Conservation (phyloP, 768 basidiomycete species). For the Pulveroboletus sp. region DNA sequence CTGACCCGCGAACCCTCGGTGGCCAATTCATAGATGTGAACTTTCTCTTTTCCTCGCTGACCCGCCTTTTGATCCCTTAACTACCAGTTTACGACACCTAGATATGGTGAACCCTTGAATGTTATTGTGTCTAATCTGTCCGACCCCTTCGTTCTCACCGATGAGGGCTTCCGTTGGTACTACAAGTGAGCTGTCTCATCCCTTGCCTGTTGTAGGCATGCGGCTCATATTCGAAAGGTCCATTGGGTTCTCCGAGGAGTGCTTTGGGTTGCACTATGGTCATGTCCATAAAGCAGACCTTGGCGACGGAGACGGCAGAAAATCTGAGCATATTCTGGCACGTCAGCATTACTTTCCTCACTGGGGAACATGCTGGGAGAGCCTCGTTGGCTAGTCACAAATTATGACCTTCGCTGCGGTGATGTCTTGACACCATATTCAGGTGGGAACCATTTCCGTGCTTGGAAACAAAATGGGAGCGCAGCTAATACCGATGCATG, state of each 20-base stretch:
- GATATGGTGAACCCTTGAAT: constrained; percentile 78
- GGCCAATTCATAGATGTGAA: constrained; percentile 75
- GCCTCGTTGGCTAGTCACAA: constrained; percentile 48
- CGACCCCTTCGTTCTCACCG: constrained; percentile 76
- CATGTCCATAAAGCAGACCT: constrained; percentile 73
- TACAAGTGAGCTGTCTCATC: constrained; percentile 44
- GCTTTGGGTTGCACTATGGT: constrained; percentile 75
- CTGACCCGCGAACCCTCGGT: constrained; percentile 69
- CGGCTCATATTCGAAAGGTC: constrained; percentile 42
- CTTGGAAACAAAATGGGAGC: constrained; percentile 86
- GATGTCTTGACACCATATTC: constrained; percentile 4
- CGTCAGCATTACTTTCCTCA: constrained; percentile 75
- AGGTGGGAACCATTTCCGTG: constrained; percentile 88
- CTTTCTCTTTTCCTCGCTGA: neutral
- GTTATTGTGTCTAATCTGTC: constrained; percentile 75
- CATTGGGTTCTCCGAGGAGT: constrained; percentile 79
- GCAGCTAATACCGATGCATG: constrained; percentile 69
- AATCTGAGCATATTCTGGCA: constrained; percentile 64
- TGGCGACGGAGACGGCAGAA: constrained; percentile 74
- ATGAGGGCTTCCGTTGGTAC: constrained; percentile 63
- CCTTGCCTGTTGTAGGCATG: neutral
- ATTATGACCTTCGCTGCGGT: neutral
- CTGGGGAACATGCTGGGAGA: constrained; percentile 89
- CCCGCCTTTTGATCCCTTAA: neutral
- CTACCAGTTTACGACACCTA: constrained; percentile 58